Conservation (phyloP, 805 yeast species). For the Saccharomycopsis fibuligera region DNA sequence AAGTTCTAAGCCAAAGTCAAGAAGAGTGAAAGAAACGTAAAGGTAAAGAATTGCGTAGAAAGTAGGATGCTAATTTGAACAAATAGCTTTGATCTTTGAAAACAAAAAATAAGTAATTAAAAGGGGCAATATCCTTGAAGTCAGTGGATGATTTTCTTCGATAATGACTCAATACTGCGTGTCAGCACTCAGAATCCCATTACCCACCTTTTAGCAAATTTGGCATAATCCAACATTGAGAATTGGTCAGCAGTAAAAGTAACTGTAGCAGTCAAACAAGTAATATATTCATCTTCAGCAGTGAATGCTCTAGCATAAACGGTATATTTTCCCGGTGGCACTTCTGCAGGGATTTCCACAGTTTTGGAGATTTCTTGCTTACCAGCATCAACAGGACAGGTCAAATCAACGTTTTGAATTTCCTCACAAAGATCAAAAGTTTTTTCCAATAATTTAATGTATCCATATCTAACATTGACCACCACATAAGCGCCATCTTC, state of each 20-base stretch:
- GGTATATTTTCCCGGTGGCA: slow-evolving; percentile 90
- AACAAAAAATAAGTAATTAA: too few relatives aligned
- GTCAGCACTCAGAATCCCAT: slow-evolving; percentile 16
- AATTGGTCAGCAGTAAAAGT: slow-evolving; percentile 34
- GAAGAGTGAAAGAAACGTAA: too few relatives aligned
- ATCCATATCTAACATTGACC: slow-evolving; percentile 88
- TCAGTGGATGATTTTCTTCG: too few relatives aligned
- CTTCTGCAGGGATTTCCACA: slow-evolving; percentile 83
- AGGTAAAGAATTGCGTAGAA: too few relatives aligned
- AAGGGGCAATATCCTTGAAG: too few relatives aligned
- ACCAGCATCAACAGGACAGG: slow-evolving; percentile 79
- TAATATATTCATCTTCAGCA: slow-evolving; percentile 68
- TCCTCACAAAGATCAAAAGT: slow-evolving; percentile 93
- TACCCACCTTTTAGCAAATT: slow-evolving; percentile 14
- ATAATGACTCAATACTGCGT: too few relatives aligned
- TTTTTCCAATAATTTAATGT: slow-evolving; percentile 78
- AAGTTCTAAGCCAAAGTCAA: too few relatives aligned
- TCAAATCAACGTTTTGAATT: slow-evolving; percentile 72
- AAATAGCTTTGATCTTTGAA: too few relatives aligned
- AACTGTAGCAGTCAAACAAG: slow-evolving; percentile 75
- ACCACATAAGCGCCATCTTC: slow-evolving; percentile 91
- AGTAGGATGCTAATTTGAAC: too few relatives aligned
- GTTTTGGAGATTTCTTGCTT: slow-evolving; percentile 55
- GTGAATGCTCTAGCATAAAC: slow-evolving; percentile 90
- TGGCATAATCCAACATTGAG: slow-evolving; percentile 11